These are phyloP conservation scores for Zygosaccharomyces kombuchaensis DNA, from an alignment of 805 yeast genomes.

Conservation along the genomic window DNA sequence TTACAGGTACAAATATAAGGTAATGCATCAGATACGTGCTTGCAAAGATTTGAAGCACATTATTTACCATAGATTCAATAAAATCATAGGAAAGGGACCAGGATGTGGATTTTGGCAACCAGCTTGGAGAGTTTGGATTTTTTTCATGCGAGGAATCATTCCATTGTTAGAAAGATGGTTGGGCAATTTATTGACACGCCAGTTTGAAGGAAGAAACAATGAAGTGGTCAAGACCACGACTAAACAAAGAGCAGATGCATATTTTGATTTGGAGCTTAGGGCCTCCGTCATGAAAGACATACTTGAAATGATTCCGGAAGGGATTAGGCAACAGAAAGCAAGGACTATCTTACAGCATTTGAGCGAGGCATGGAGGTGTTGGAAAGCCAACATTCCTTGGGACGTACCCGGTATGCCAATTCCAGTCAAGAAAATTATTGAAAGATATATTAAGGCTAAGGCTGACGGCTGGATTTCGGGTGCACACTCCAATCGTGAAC, in stretches of 20 bases:
- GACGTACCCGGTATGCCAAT: constrained; percentile 93
- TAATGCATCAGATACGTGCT: constrained; percentile 96
- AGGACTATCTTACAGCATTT: constrained; percentile 86
- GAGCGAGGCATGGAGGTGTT: constrained; percentile 98
- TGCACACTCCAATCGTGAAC: constrained; percentile 87
- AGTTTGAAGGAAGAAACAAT: constrained; percentile 92
- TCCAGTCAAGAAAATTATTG: constrained; percentile 81
- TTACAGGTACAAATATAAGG: constrained; percentile 93
- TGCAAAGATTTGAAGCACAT: constrained; percentile 94
- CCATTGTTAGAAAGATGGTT: constrained; percentile 94
- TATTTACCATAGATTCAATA: constrained; percentile 78
- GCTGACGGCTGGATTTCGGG: constrained; percentile 96
- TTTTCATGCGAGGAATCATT: constrained; percentile 83
- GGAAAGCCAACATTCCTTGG: constrained; percentile 99
- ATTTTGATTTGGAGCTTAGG: constrained; percentile 87
- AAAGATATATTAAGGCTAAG: constrained; percentile 86
- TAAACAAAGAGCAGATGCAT: constrained; percentile 91
- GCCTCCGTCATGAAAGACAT: constrained; percentile 95
- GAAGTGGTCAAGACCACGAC: constrained; percentile 92
- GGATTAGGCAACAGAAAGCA: constrained; percentile 80
- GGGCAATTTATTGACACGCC: constrained; percentile 84
- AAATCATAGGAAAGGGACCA: constrained; percentile 91
- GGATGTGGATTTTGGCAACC: constrained; percentile 99
- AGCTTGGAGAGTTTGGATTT: constrained; percentile 95
- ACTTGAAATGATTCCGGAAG: constrained; percentile 95